Conservation (phyloP, 2,329 filamentous ascomycete species). For the Aspergillus sp. region DNA sequence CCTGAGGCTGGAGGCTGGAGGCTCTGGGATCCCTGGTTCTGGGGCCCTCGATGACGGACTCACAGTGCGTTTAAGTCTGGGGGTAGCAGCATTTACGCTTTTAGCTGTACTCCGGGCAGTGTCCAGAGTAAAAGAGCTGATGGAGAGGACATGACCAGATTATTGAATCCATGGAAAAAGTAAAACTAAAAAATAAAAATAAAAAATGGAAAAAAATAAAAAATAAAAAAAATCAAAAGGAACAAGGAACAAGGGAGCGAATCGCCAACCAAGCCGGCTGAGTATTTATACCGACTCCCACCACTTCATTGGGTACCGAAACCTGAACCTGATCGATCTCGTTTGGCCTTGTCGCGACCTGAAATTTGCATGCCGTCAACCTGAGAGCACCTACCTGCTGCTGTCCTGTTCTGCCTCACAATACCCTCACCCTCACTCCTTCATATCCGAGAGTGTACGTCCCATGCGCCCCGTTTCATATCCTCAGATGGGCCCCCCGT, state of each 20-base stretch:
- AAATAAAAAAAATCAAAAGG: background rate
- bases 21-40: background rate
- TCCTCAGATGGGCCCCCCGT: conserved; percentile 23
- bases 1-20: background rate
- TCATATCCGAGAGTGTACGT: conserved; percentile 17
- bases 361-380: background rate
- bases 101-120: background rate
- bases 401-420: background rate
- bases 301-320: conserved; percentile 18
- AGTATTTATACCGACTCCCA: conserved; percentile 4
- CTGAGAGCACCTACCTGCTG: background rate
- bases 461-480: conserved; percentile 20
- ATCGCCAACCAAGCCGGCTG: background rate
- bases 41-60: background rate
- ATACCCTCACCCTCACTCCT: background rate
- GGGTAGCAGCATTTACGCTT: background rate
- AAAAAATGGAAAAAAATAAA: conserved; percentile 1
- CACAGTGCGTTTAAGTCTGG: too few species aligned
- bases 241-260: background rate
- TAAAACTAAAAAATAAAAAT: background rate
- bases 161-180: conserved; percentile 1
- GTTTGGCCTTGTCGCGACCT: conserved; percentile 1
- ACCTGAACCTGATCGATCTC: conserved; percentile 22
- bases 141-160: background rate
- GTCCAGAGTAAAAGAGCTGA: too few species aligned